phyloP scores from a whole-genome alignment of 2,329 filamentous ascomycete species.

The Rhynchosporium graminicola region DNA sequence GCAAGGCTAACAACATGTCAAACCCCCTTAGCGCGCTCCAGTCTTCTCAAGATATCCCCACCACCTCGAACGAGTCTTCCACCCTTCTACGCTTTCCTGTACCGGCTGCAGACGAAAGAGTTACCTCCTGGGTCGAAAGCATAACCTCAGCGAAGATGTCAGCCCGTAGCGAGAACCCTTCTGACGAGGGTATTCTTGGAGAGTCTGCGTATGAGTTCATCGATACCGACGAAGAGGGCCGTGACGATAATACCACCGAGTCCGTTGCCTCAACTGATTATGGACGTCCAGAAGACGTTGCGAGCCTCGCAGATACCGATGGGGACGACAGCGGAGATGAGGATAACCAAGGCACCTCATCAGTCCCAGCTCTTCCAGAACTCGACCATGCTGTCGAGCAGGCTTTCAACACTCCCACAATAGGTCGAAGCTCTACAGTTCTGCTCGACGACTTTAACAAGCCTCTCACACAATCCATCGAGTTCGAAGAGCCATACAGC shows the following conservation, averaged over 20 bases:
- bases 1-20: constrained; percentile 40
- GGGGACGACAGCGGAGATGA: constrained; percentile 40
- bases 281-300: constrained; percentile 40
- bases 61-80: constrained; percentile 25
- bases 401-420: constrained; percentile 38
- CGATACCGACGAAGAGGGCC: constrained; percentile 41
- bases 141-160: constrained; percentile 36
- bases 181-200: constrained; percentile 38
- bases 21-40: constrained; percentile 30
- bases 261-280: constrained; percentile 42
- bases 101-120: constrained; percentile 34
- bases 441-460: constrained; percentile 37
- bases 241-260: constrained; percentile 40
- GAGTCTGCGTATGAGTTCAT: constrained; percentile 42
- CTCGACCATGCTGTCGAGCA: constrained; percentile 34
- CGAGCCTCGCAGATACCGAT: constrained; percentile 42
- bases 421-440: constrained; percentile 37
- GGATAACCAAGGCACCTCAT: constrained; percentile 23
- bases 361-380: constrained; percentile 30
- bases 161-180: constrained; percentile 32
- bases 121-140: constrained; percentile 37
- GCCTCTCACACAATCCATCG: constrained; percentile 44
- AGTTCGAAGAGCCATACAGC: constrained; percentile 47
- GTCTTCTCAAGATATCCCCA: constrained; percentile 20
- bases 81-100: constrained; percentile 33